A percentile compares a stretch with the other conserved stretches of the same genome.
These are phyloP conservation scores for Madurella fahalii DNA, from an alignment of 2,329 filamentous ascomycete genomes.

Conservation along the genomic window DNA sequence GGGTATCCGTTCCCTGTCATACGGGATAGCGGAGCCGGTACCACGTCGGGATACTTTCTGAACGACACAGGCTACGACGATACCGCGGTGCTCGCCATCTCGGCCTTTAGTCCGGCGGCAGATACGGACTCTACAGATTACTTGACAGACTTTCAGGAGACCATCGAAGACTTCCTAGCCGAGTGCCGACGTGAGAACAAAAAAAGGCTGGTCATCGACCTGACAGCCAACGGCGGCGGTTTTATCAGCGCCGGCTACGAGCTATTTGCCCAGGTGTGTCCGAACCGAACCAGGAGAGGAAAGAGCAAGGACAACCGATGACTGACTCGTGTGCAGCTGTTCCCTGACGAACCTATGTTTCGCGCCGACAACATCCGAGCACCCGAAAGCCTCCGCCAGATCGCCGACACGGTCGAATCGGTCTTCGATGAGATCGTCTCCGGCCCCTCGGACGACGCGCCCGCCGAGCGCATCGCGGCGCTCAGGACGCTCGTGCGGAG, in stretches of 20 bases:
- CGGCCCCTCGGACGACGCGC: slow-evolving; percentile 21
- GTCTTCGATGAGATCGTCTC: background rate
- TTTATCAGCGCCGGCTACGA: slow-evolving; percentile 43
- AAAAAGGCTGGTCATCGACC: slow-evolving; percentile 60
- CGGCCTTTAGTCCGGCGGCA: slow-evolving; percentile 25
- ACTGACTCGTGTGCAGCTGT: slow-evolving; percentile 35
- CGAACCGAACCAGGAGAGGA: background rate
- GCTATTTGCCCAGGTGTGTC: slow-evolving; percentile 40
- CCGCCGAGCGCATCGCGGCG: slow-evolving; percentile 22
- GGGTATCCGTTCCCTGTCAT: slow-evolving; percentile 32
- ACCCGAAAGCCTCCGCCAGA: slow-evolving; percentile 41
- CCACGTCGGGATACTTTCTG: slow-evolving; percentile 34
- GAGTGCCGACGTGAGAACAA: slow-evolving; percentile 45
- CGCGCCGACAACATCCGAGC: slow-evolving; percentile 49
- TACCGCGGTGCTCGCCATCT: slow-evolving; percentile 32
- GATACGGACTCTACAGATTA: slow-evolving; percentile 20
- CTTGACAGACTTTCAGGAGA: slow-evolving; percentile 28
- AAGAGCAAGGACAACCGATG: background rate
- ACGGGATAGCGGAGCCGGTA: slow-evolving; percentile 27
- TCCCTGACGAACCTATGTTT: slow-evolving; percentile 47
- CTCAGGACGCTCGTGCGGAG: slow-evolving; percentile 28
- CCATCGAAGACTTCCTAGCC: slow-evolving; percentile 38
- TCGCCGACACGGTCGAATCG: slow-evolving; percentile 37
- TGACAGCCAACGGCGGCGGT: slow-evolving; percentile 59
- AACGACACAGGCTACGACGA: slow-evolving; percentile 33